Conservation (phyloP, 2,329 filamentous ascomycete genomes). For the Cercospora berteroae region DNA sequence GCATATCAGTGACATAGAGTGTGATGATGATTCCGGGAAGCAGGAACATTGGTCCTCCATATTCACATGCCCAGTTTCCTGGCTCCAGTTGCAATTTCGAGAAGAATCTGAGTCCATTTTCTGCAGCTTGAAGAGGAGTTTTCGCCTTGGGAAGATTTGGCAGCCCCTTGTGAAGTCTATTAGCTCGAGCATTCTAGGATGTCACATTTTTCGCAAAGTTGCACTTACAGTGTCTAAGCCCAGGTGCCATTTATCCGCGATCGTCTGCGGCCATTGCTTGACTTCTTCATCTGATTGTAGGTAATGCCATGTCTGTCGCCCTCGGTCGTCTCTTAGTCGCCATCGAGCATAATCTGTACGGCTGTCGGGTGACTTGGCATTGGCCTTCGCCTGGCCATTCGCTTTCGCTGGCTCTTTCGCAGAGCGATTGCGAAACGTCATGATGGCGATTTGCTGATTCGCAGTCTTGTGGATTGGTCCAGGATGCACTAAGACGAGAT, state of each 20-base stretch:
- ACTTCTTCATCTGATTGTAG: slow-evolving; percentile 68
- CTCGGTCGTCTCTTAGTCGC: slow-evolving; percentile 78
- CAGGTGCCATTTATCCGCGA: slow-evolving; percentile 85
- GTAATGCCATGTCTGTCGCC: slow-evolving; percentile 93
- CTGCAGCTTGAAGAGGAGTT: slow-evolving; percentile 71
- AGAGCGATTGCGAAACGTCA: slow-evolving; percentile 14
- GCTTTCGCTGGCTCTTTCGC: slow-evolving; percentile 4
- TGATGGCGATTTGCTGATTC: background rate
- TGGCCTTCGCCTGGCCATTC: slow-evolving; percentile 25
- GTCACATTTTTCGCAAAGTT: slow-evolving; percentile 40
- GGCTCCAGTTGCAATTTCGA: slow-evolving; percentile 82
- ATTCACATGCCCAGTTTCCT: slow-evolving; percentile 96
- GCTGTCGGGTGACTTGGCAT: slow-evolving; percentile 21
- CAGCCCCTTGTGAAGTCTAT: slow-evolving; percentile 57
- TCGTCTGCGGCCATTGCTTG: slow-evolving; percentile 78
- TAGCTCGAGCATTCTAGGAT: slow-evolving; percentile 6
- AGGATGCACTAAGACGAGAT: background rate
- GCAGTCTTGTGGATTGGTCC: background rate
- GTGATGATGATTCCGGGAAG: slow-evolving; percentile 80
- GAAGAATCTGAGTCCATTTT: slow-evolving; percentile 85
- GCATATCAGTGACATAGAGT: slow-evolving; percentile 86
- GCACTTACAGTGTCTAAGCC: slow-evolving; percentile 69
- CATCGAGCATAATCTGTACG: slow-evolving; percentile 76
- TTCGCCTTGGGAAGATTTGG: slow-evolving; percentile 69
- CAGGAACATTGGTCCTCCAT: slow-evolving; percentile 95